Base-by-base conservation (phyloP, 2,329 filamentous ascomycete genomes). In the Fusarium torreyae region DNA sequence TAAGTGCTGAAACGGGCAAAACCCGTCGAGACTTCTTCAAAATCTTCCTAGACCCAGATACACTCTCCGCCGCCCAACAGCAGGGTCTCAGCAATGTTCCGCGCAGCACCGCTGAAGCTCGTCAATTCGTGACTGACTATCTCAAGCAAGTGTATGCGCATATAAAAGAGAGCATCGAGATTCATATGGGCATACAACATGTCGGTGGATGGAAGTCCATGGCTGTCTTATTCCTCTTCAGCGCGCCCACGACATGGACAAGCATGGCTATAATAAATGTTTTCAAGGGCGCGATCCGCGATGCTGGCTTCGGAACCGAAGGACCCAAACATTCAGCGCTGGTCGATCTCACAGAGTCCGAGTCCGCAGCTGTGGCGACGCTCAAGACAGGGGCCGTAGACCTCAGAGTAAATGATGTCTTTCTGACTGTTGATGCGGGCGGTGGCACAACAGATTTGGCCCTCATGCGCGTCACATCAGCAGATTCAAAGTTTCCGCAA, bases 231-330 rank as follows among this genome's bases (percentile, higher is more conserved):
- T 89, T 88, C 68, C 76, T 88, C 10, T 88, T 88, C 75, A 86
- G 84, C 45, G 85, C 87, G 1, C 87, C 87, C 1, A 88, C 86
- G 2, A 88, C 86, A 0, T 89, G 86, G 86, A 80, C 79, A 11
- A 83, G 77, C 3, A 78, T 84, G 59, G 79, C 80, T 9, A 82
- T 84, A 3, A 83, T 88, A 51, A 86, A 87, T 73, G 76, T 74
- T 7, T 88, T 87, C 76, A 84, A 84, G 59, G 70, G 71, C 2
- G 81, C 86, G 31, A 82, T 87, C 4, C 70, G 74, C 15, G 74
- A 79, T 17, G 83, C 85, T 1, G 86, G 86, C 0, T 89, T 87
- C 63, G 86, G 84, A 2, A 57, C 71, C 3, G 82, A 81, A 18
- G 80, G 82, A 0, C 71, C 69, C 0, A 65, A 66, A 1, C 83